Percentiles rank a stretch among this genome's conserved stretches.
These are phyloP conservation scores for Rhodotorula graminis DNA, from an alignment of 768 basidiomycete species.

Conservation along the genomic window DNA sequence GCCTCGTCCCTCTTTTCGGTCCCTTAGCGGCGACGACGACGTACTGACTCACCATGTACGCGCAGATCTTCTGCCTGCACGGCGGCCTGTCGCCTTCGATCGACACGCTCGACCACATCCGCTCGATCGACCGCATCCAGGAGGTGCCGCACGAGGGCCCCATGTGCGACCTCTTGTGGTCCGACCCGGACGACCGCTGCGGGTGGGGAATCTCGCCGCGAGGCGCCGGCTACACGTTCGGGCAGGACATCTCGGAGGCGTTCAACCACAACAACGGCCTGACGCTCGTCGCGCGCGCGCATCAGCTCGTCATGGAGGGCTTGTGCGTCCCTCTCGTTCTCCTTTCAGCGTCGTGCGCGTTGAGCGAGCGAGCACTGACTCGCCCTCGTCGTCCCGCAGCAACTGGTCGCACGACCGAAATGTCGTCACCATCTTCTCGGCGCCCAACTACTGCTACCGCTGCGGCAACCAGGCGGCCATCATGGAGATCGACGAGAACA, in stretches of 20 bases:
- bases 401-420: slow-evolving; percentile 99
- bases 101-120: slow-evolving; percentile 98
- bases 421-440: slow-evolving; percentile 98
- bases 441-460: slow-evolving; percentile 98
- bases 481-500: slow-evolving; percentile 85
- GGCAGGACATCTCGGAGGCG: slow-evolving; percentile 97
- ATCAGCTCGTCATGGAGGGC: slow-evolving; percentile 84
- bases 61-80: slow-evolving; percentile 95
- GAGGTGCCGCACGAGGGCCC: slow-evolving; percentile 99
- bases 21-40: not conserved
- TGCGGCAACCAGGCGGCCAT: slow-evolving; percentile 99
- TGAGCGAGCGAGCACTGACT: not conserved
- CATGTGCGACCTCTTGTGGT: slow-evolving; percentile 99
- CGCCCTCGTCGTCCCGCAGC: slow-evolving; percentile 51
- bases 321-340: slow-evolving; percentile 49
- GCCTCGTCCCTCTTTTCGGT: not conserved
- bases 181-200: slow-evolving; percentile 97
- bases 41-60: not conserved
- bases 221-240: slow-evolving; percentile 98
- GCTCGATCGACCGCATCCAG: slow-evolving; percentile 96
- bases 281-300: slow-evolving; percentile 66
- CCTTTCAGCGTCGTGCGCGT: not conserved
- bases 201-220: slow-evolving; percentile 99
- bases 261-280: slow-evolving; percentile 99
- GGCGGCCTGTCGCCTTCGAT: slow-evolving; percentile 97